Evolutionary conservation across 345 rosid species (phyloP), one percentile per base, ranked within the genome.

Genomic region (Camelina neglecta): DNA sequence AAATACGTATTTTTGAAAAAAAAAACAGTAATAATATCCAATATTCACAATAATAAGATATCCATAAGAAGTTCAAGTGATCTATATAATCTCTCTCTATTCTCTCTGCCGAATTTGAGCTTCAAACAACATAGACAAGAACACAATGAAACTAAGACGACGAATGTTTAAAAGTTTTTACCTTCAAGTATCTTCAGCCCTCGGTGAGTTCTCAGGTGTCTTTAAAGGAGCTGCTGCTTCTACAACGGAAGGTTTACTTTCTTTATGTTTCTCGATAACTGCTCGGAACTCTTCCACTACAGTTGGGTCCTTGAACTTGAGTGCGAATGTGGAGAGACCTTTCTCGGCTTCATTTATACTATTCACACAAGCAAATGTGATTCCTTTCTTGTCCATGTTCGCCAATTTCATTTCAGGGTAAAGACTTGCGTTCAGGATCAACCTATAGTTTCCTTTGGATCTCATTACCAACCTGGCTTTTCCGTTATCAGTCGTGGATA

Each of bases 371-470:
- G 93, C 97, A 82, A 94, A 94, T 60, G 97, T 85, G 75, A 94
- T 72, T 60, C 93, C 97, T 78, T 84, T 87, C 86, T 92, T 92
- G 15, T 92, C 97, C 98, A 94, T 92, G 73, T 76, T 84, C 3
- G 96, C 74, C 36, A 94, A 90, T 89, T 90, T 92, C 95, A 94
- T 94, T 69, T 94, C 98, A 4, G 95, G 81, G 75, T 81, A 94
- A 15, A 94, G 89, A 69, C 90, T 86, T 8, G 98, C 95, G 79
- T 94, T 94, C 81, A 94, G 76, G 75, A 90, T 87, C 81, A 92
- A 82, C 85, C 96, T 84, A 81, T 84, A 88, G 81, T 92, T 90
- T 74, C 97, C 97, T 83, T 79, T 85, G 13, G 93, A 81, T 83
- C 98, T 90, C 98, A 94, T 94, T 2, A 94, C 75, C 47, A 94